Evolutionary conservation across 352 stramenopile species (phyloP), one percentile per base, ranked within the genome.

Genomic region (Globisporangium radiosum): DNA sequence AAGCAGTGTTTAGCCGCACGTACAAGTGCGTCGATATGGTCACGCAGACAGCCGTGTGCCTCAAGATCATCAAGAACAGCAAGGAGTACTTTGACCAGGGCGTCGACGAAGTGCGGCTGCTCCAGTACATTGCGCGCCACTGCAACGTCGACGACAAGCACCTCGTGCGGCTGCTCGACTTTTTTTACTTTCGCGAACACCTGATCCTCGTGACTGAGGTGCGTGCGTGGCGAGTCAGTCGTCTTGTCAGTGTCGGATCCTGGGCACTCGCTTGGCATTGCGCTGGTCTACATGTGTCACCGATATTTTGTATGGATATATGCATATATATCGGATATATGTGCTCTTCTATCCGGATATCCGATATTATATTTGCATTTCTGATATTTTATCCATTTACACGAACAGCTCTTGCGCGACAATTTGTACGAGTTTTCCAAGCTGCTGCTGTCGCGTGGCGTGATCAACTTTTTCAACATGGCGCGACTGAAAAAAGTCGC

Each of bases 1-100:
- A 94, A 69, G 84, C 84, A 5, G 84, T 92, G 4, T 94, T 94
- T 57, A 94, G 84, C 50, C 75, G 79, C 39, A 90, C 84, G 25
- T 94, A 91, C 73, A 92, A 92, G 55, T 87, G 81, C 40, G 55
- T 75, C 7, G 81, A 94, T 61, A 75, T 68, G 25, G 70, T 43
- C 1, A 85, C 68, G 14, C 70, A 93, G 54, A 64, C 94, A 57
- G 74, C 85, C 53, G 95, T 99, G 50, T 99, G 95, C 61, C 69
- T 99, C 33, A 99, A 99, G 68, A 94, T 99, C 37, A 98, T 99
- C 72, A 99, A 99, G 73, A 99, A 99, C 78, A 98, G 96, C 58
- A 99, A 99, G 72, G 97, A 99, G 63, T 99, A 98, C 71, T 98
- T 99, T 66, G 97, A 99, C 63, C 97, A 99, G 73, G 84, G 83